Conservation (phyloP, 345 rosid species). For the Cardamine occulta region DNA sequence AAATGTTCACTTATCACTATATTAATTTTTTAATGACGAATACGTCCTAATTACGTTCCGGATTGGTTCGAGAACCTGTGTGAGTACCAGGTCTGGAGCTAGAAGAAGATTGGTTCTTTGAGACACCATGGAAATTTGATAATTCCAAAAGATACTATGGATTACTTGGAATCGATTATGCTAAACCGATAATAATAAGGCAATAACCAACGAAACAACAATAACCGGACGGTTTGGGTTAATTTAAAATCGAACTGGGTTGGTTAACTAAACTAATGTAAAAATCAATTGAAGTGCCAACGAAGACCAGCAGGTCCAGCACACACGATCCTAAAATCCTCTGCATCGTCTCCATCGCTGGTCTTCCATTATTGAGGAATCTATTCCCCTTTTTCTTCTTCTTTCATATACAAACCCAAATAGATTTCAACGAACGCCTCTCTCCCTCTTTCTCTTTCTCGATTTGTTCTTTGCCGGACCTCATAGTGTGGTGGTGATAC, state of each 20-base stretch:
- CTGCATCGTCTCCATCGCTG: constrained; percentile 47
- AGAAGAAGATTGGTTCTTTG: background rate
- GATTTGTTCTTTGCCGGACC: constrained; percentile 25
- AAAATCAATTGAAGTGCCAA: constrained; percentile 46
- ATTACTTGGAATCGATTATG: background rate
- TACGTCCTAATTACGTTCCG: constrained; percentile 7
- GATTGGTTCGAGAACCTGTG: constrained; percentile 4
- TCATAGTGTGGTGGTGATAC: background rate
- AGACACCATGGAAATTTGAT: background rate
- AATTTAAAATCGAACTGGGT: background rate
- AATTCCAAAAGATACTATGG: background rate
- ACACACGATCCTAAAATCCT: constrained; percentile 35
- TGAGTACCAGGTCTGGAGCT: background rate
- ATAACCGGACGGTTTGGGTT: background rate
- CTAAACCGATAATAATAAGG: background rate
- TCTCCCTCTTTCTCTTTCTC: background rate
- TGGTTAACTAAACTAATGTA: background rate
- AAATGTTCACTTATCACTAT: background rate
- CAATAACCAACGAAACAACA: background rate
- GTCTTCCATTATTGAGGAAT: constrained; percentile 39
- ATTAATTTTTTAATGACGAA: constrained; percentile 6
- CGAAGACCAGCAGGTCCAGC: constrained; percentile 41
- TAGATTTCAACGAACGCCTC: background rate
- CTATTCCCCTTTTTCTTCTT: constrained; percentile 15
- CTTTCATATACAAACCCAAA: constrained; percentile 9